Evolutionary conservation across 176 grass and related monocot species (phyloP).

Genomic region (Pharus latifolius): DNA sequence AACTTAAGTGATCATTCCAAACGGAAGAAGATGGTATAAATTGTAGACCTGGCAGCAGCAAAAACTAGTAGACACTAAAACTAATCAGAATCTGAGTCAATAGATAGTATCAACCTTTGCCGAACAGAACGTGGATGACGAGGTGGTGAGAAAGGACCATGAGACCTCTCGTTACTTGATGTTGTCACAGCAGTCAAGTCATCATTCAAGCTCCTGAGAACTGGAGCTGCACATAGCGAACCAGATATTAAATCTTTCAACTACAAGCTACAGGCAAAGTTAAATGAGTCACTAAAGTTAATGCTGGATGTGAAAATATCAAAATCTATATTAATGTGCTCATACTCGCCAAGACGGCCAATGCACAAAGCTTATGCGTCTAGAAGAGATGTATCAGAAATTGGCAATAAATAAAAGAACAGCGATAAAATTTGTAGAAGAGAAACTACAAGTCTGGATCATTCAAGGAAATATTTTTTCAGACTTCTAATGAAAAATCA

Average conservation of each 20-base stretch:
- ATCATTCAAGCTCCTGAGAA: neutral
- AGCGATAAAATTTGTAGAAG: neutral
- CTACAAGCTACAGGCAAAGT: neutral
- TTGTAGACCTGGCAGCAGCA: neutral
- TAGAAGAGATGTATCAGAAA: neutral
- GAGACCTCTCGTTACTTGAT: neutral
- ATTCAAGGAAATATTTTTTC: neutral
- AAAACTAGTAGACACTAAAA: neutral
- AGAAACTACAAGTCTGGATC: neutral
- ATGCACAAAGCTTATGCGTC: neutral
- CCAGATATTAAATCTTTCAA: neutral
- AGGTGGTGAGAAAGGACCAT: slow-evolving; percentile 7
- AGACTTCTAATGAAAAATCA: neutral
- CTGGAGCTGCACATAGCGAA: slow-evolving; percentile 31
- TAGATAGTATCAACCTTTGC: slow-evolving; percentile 26
- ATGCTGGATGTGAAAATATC: neutral
- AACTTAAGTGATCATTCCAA: neutral
- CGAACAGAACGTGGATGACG: slow-evolving; percentile 31
- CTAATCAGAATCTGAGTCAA: slow-evolving; percentile 66
- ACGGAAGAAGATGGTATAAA: neutral
- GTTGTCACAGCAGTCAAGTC: neutral
- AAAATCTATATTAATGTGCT: neutral
- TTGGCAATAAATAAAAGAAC: neutral
- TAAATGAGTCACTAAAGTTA: neutral
- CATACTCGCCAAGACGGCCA: neutral